Base-by-base conservation (phyloP, 371 early-diverging fungal genomes). In the Umbelopsis sp. region DNA sequence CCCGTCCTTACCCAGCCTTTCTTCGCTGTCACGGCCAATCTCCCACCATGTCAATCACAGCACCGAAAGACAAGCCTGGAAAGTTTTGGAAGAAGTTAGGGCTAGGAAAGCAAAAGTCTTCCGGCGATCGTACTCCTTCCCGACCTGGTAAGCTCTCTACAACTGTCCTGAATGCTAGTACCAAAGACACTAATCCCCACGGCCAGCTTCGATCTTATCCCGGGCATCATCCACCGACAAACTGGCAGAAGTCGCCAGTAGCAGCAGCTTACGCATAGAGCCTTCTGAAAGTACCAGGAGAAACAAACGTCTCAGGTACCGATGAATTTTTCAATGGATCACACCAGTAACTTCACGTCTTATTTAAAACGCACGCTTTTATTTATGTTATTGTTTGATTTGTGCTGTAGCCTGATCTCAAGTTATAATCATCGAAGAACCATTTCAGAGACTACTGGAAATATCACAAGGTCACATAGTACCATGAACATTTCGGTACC, bases 51-150 rank as follows among this genome's bases (percentile, higher is more conserved):
- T 57, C 57, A 35, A 29, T 16, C 8, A 57, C 57, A 18, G 35
- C 57, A 25, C 57, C 57, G 8, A 57, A 57, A 35, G 57, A 57
- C 3, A 57, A 57, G 35, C 7, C 35, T 35, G 57, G 57, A 24
- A 57, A 35, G 5, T 74, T 74, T 63, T 74, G 74, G 74, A 74
- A 71, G 44, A 74, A 71, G 38, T 35, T 74, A 4, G 74, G 73
- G 9, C 41, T 74, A 20, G 74, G 74, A 50, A 74, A 74, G 65
- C 63, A 46, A 29, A 74, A 74, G 38, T 63, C 50, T 11, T 74
- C 74, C 11, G 57, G 35, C 1, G 57, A 57, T 12, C 16, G 57
- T 11, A 57, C 57, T 35, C 57, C 35, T 35, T 57, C 57, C 7
- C 29, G 57, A 57, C 29, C 57, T 35, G 57, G 57, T 57, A n/a